Conservation (phyloP, 768 basidiomycete species). For the Tylopilus cervinicoccineus region DNA sequence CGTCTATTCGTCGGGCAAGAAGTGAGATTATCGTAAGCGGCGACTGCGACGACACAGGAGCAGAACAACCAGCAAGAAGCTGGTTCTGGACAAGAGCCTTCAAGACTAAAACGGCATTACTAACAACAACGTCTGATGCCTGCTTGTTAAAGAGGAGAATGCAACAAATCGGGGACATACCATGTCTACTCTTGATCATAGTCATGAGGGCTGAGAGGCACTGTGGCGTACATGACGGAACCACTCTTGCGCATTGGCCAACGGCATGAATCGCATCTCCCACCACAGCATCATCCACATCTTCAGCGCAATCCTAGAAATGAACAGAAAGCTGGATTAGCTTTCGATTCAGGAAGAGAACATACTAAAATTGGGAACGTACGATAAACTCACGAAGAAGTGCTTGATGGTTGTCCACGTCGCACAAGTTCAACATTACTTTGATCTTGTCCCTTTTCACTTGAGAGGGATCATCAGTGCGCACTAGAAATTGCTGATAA, state of each 20-base stretch:
- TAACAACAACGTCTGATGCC: constrained; percentile 66
- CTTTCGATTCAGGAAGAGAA: not conserved
- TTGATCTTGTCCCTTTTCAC: constrained; percentile 75
- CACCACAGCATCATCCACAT: constrained; percentile 67
- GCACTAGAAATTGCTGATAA: constrained; percentile 65
- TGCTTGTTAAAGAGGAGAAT: constrained; percentile 2
- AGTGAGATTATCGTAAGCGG: constrained; percentile 71
- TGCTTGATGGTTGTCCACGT: constrained; percentile 59
- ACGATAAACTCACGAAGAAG: constrained; percentile 86
- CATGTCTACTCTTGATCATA: constrained; percentile 76
- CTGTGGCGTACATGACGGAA: constrained; percentile 65
- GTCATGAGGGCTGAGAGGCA: constrained; percentile 73
- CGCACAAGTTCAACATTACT: constrained; percentile 64
- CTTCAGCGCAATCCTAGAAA: constrained; percentile 75
- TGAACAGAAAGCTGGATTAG: not conserved
- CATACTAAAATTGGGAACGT: constrained; percentile 24
- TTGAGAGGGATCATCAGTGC: constrained; percentile 58
- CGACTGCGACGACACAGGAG: constrained; percentile 28
- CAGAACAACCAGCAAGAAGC: constrained; percentile 35
- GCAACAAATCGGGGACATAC: constrained; percentile 37
- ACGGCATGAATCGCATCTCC: constrained; percentile 73
- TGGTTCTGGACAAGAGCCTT: constrained; percentile 79
- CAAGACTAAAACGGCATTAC: constrained; percentile 78
- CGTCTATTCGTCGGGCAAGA: constrained; percentile 74
- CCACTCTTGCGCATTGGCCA: constrained; percentile 64